Evolutionary conservation across 2,329 filamentous ascomycete species (phyloP).

Genomic region (Pyrenochaeta sp.): DNA sequence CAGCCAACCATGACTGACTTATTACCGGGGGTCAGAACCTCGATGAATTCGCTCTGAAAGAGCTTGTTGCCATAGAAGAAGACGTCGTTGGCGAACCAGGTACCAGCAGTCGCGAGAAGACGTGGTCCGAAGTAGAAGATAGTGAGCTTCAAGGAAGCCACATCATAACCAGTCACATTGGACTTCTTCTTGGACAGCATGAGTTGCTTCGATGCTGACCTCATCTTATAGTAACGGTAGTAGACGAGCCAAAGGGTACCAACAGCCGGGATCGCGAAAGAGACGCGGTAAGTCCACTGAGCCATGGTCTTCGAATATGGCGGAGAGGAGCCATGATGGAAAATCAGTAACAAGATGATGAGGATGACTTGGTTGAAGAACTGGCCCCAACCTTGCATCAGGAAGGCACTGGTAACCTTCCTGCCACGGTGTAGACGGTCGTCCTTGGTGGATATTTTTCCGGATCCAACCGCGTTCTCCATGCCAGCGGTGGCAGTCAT

Average conservation of each 20-base stretch:
- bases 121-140: constrained; percentile 86
- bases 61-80: constrained; percentile 99
- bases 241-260: constrained; percentile 95
- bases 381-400: constrained; percentile 99
- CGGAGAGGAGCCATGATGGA: constrained; percentile 80
- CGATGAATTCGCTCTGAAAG: constrained; percentile 91
- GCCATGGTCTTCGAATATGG: constrained; percentile 79
- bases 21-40: constrained; percentile 74
- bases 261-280: constrained; percentile 88
- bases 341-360: constrained; percentile 85
- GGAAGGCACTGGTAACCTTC: constrained; percentile 92
- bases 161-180: constrained; percentile 90
- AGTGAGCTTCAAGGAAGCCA: constrained; percentile 80
- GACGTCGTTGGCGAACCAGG: constrained; percentile 96
- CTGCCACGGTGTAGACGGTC: constrained; percentile 95
- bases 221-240: constrained; percentile 96
- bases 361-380: constrained; percentile 91
- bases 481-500: constrained; percentile 97
- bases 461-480: constrained; percentile 86
- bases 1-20: constrained; percentile 83
- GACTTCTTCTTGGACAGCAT: constrained; percentile 82
- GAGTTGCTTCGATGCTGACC: constrained; percentile 83
- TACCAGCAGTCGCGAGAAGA: constrained; percentile 82
- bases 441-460: constrained; percentile 87
- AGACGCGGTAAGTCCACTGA: constrained; percentile 91